Percentiles rank a stretch among this genome's conserved stretches.
phyloP scores from a whole-genome alignment of 441 rosid species.

The Aleurites moluccanus region DNA sequence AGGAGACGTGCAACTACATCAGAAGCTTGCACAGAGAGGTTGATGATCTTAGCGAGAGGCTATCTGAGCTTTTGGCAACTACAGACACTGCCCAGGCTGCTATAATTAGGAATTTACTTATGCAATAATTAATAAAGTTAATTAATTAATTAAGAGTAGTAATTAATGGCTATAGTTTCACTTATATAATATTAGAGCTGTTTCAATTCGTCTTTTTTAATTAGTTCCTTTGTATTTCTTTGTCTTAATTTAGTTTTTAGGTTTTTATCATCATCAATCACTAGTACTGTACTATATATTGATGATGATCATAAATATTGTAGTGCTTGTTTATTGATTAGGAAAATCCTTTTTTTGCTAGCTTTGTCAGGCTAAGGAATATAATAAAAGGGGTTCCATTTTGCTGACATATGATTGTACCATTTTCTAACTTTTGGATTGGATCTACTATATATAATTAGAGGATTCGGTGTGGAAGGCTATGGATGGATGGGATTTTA shows the following conservation, averaged over 20 bases:
- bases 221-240: neutral
- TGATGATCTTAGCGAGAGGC: slow-evolving; percentile 80
- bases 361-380: slow-evolving; percentile 19
- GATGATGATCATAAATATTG: neutral
- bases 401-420: slow-evolving; percentile 17
- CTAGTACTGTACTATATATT: neutral
- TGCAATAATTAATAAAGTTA: slow-evolving; percentile 31
- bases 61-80: slow-evolving; percentile 69
- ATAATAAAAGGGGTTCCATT: slow-evolving; percentile 24
- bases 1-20: slow-evolving; percentile 87
- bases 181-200: neutral
- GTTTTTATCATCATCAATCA: slow-evolving; percentile 8
- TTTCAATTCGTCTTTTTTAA: neutral
- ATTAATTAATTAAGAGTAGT: no score
- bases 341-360: slow-evolving; percentile 15
- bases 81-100: slow-evolving; percentile 83
- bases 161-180: neutral
- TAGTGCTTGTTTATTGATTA: slow-evolving; percentile 10
- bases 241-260: neutral
- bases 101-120: slow-evolving; percentile 61
- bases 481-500: no score
- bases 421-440: slow-evolving; percentile 7
- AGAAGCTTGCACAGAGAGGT: slow-evolving; percentile 79
- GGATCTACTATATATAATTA: neutral
- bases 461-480: neutral